phyloP scores from a whole-genome alignment of 1,284 basidiomycete genomes.

The Ustilago crameri region DNA sequence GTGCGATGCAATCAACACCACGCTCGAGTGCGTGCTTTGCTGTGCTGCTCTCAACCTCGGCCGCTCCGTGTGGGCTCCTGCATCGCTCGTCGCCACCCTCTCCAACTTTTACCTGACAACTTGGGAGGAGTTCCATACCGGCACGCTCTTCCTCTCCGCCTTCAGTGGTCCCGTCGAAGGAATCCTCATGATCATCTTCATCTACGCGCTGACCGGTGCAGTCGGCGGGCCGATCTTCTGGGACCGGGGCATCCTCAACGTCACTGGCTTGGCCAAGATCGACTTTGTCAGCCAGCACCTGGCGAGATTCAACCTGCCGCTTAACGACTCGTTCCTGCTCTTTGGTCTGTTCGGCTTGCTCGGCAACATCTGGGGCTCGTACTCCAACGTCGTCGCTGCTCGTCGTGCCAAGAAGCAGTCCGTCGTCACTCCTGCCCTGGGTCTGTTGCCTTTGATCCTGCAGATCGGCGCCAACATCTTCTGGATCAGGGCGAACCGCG shows the following conservation, averaged over 20 bases:
- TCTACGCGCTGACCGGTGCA: constrained; percentile 79
- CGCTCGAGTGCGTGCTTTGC: constrained; percentile 69
- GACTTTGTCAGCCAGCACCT: constrained; percentile 61
- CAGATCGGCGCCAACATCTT: constrained; percentile 78
- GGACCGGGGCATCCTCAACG: constrained; percentile 78
- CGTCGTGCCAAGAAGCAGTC: constrained; percentile 52
- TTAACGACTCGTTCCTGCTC: constrained; percentile 89
- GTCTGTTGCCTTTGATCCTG: constrained; percentile 82
- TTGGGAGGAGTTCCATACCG: constrained; percentile 98
- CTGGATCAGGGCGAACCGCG: constrained; percentile 76
- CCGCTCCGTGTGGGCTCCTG: constrained; percentile 94
- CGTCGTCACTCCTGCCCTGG: constrained; percentile 75
- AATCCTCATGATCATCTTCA: constrained; percentile 83
- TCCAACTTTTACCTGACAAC: constrained; percentile 94
- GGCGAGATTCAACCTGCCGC: constrained; percentile 74
- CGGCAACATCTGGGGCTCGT: constrained; percentile 80
- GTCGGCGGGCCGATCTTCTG: constrained; percentile 76
- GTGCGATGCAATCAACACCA: constrained; percentile 86
- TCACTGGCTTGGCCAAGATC: constrained; percentile 74
- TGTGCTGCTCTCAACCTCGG: constrained; percentile 78
- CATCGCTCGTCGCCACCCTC: constrained; percentile 84
- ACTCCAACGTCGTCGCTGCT: constrained; percentile 56
- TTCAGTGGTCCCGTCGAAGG: constrained; percentile 98
- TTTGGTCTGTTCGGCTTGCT: constrained; percentile 80
- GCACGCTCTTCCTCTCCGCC: constrained; percentile 72